Evolutionary conservation across 2,329 filamentous ascomycete species (phyloP), one percentile per base, ranked within the genome.

Genomic region (Aspergillaceae sp.): DNA sequence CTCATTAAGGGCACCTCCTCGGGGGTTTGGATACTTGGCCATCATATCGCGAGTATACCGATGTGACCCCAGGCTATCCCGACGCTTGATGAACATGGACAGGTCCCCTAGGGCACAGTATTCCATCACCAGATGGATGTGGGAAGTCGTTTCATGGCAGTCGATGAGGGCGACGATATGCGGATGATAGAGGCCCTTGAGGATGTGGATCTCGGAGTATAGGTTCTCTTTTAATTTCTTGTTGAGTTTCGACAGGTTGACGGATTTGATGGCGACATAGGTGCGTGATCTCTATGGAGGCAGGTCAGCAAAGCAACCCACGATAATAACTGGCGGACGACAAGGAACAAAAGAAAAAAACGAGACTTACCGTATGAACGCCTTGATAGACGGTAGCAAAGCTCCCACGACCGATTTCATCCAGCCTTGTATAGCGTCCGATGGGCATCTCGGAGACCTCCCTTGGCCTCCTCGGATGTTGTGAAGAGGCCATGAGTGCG

Each of bases 61-160:
- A 63, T 94, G 86, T 43, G 83, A 84, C 40, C 76, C 78, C 40
- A 96, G 79, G 61, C 83, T 86, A 50, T 91, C 83, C 50, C 91
- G 81, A 71, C 92, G 94, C 76, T 92, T 94, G 72, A 98, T 96
- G 68, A 98, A 97, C 45, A 91, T 77, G 7, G 92, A 94, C 48
- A 98, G 72, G 63, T 98, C 92, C 26, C 92, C 91, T 36, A 98
- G 78, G 63, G 94, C 88, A 71, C 92, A 97, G 70, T 94, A 97
- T 71, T 98, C 92, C 91, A 97, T 98, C 52, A 97, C 84, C 48
- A 98, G 79, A 69, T 98, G 92, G 70, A 97, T 96, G 62, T 94
- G 87, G 26, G 84, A 83, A 3, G 80, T 74, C 0, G 87, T 85
- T 67, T 97, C 90, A 66, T 91, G 79, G 72, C 90, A 96, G 69